A percentile compares a stretch with the other conserved stretches of the same genome.
Conservation (phyloP, 2,329 filamentous ascomycete species). For the Penicillium sp. region DNA sequence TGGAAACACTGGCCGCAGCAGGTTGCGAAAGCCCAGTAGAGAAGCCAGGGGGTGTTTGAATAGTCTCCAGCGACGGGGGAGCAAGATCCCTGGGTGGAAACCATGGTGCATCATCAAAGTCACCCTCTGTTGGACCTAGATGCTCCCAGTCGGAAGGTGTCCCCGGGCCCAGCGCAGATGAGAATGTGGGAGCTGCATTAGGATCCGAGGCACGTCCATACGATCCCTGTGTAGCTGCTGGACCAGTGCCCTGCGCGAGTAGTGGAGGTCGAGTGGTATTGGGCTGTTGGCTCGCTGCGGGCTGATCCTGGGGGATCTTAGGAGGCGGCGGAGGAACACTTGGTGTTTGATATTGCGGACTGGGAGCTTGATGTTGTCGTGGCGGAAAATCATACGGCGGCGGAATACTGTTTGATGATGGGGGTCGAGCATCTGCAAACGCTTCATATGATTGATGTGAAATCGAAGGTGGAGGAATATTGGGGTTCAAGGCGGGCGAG, state of each 20-base stretch:
- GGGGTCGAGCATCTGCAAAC: conserved; percentile 9
- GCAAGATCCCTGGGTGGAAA: conserved; percentile 21
- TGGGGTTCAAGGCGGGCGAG: conserved; percentile 16
- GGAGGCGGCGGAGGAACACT: conserved; percentile 40
- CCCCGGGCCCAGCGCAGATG: conserved; percentile 43
- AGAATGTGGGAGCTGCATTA: conserved; percentile 19
- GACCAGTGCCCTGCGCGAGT: conserved; percentile 16
- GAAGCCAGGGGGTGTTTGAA: conserved; percentile 15
- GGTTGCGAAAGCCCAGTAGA: conserved; percentile 7
- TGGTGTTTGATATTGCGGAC: conserved; percentile 20
- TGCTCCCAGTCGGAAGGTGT: conserved; percentile 53
- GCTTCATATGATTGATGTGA: conserved; percentile 21
- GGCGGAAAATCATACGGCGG: conserved; percentile 20
- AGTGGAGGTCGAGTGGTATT: conserved; percentile 20
- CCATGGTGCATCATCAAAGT: conserved; percentile 38
- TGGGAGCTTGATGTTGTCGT: not conserved
- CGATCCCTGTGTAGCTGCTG: conserved; percentile 19
- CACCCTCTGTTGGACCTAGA: conserved; percentile 35
- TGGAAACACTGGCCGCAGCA: conserved; percentile 1
- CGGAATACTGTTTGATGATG: conserved; percentile 15
- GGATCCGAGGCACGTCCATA: conserved; percentile 16
- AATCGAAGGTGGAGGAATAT: conserved; percentile 11
- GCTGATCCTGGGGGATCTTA: conserved; percentile 41
- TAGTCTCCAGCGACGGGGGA: conserved; percentile 5
- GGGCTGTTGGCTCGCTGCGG: conserved; percentile 26